A percentile compares a stretch with the other conserved stretches of the same genome.
Conservation (phyloP, 805 yeast genomes). For the Zygosaccharomyces gambellarensis region DNA sequence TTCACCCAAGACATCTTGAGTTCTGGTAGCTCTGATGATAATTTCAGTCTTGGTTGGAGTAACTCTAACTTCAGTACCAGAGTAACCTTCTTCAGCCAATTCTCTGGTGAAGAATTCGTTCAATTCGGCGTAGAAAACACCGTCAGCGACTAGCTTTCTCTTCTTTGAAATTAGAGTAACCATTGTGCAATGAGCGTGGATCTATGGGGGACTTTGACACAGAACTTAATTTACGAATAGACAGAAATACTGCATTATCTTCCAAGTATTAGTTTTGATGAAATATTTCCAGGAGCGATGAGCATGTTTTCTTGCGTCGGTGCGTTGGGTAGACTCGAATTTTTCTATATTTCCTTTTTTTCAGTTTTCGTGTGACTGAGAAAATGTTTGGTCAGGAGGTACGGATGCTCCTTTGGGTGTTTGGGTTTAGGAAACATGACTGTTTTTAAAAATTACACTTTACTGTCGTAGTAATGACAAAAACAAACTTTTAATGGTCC, state of each 20-base stretch:
- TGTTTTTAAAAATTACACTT: background rate
- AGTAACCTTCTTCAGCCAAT: conserved; percentile 99
- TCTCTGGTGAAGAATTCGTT: conserved; percentile 99
- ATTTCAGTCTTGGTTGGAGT: conserved; percentile 98
- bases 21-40: conserved; percentile 98
- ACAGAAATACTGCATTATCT: no score
- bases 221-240: no score
- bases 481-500: conserved; percentile 8
- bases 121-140: conserved; percentile 99
- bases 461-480: background rate
- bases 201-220: background rate
- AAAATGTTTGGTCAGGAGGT: background rate
- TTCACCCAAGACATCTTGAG: conserved; percentile 98
- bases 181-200: conserved; percentile 23
- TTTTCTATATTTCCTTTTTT: background rate
- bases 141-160: conserved; percentile 99
- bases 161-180: conserved; percentile 77
- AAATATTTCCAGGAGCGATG: background rate
- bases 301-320: background rate
- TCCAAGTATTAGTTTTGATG: background rate
- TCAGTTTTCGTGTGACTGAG: background rate
- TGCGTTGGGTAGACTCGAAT: background rate
- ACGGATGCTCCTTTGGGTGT: background rate
- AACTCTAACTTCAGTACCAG: conserved; percentile 99
- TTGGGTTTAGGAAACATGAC: background rate